Conservation (phyloP, 208 protist genomes). For the Strigomonas culicis region DNA sequence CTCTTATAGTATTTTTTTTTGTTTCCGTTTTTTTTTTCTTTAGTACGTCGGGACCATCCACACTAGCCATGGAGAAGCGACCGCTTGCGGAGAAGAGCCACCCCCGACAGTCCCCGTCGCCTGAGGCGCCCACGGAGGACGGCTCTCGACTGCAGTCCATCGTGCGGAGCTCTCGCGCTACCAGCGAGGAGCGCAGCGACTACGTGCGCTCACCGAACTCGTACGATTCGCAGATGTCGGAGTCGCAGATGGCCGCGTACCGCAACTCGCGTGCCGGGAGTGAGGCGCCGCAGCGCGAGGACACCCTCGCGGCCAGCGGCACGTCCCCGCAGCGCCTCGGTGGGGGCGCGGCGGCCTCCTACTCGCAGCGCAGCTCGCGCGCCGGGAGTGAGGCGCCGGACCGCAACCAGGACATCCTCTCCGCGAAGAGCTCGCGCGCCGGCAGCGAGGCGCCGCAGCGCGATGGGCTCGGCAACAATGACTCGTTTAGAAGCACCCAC, state of each 20-base stretch:
- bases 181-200: slow-evolving; percentile 44
- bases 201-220: slow-evolving; percentile 9
- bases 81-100: neutral
- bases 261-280: slow-evolving; percentile 38
- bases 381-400: slow-evolving; percentile 46
- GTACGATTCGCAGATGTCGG: slow-evolving; percentile 9
- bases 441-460: slow-evolving; percentile 40
- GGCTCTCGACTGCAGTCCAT: slow-evolving; percentile 15
- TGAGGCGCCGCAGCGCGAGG: slow-evolving; percentile 32
- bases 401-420: slow-evolving; percentile 6
- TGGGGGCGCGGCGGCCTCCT: neutral
- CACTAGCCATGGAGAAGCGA: neutral
- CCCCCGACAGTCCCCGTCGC: slow-evolving; percentile 28
- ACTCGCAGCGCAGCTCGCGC: slow-evolving; percentile 24
- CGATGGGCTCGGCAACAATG: slow-evolving; percentile 4
- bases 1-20: neutral
- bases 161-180: slow-evolving; percentile 27
- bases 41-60: neutral
- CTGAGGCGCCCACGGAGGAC: slow-evolving; percentile 28
- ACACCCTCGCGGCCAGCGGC: neutral
- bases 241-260: neutral
- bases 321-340: neutral
- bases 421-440: slow-evolving; percentile 34
- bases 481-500: slow-evolving; percentile 21
- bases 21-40: neutral